These are phyloP conservation scores for Malassezia furfur DNA, from an alignment of 1,284 basidiomycete species.

Conservation along the genomic window DNA sequence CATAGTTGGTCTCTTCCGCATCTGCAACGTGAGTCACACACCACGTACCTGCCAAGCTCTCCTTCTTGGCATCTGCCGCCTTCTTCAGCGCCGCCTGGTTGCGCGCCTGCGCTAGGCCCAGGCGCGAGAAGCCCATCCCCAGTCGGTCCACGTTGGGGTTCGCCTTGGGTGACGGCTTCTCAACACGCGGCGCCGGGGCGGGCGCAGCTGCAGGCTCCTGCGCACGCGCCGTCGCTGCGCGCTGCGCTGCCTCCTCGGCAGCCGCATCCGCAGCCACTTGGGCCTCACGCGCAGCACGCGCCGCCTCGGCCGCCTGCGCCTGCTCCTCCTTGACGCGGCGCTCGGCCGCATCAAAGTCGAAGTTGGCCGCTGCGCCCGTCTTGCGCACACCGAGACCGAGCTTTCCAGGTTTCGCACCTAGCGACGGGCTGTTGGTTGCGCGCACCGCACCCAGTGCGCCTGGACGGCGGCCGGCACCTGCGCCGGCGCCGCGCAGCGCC, in stretches of 20 bases:
- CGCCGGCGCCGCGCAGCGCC: constrained; percentile 24
- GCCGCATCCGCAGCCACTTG: constrained; percentile 26
- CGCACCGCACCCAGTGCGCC: constrained; percentile 19
- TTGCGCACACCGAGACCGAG: constrained; percentile 41
- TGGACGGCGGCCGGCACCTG: constrained; percentile 8
- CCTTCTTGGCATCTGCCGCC: constrained; percentile 16
- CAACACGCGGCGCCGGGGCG: constrained; percentile 11
- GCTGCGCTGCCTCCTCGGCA: constrained; percentile 20
- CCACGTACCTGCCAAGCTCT: neutral
- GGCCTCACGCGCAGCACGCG: constrained; percentile 19
- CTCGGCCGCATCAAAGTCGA: constrained; percentile 46
- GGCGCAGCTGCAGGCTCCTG: constrained; percentile 21
- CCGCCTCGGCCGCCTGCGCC: constrained; percentile 14
- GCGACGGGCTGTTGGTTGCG: constrained; percentile 19
- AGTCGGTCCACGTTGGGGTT: constrained; percentile 57
- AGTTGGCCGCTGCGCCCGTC: constrained; percentile 34
- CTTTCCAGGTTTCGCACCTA: constrained; percentile 27
- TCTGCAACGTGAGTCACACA: constrained; percentile 2
- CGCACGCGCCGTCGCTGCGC: constrained; percentile 22
- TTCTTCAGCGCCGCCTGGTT: constrained; percentile 24
- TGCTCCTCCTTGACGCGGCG: constrained; percentile 40
- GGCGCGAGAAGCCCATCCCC: constrained; percentile 69
- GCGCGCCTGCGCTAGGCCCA: constrained; percentile 59
- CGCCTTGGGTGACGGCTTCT: constrained; percentile 48
- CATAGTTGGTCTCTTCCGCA: constrained; percentile 59